Percentiles rank a stretch among this genome's conserved stretches.
phyloP scores from a whole-genome alignment of 352 stramenopile species.

The Phytopythium aichiense region DNA sequence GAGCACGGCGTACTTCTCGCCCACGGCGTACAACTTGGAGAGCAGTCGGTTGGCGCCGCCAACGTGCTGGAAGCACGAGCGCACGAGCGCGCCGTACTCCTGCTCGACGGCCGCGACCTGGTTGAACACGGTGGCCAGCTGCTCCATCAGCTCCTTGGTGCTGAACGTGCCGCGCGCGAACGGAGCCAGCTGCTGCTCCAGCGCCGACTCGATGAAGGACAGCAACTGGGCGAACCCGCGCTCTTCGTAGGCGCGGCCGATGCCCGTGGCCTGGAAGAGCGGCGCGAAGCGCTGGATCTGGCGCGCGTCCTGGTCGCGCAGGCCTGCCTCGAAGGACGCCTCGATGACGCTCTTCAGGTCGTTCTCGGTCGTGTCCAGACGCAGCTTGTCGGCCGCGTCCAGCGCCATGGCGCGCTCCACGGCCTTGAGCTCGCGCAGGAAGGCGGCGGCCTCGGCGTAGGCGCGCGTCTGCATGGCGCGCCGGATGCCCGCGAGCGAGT shows the following conservation, averaged over 20 bases:
- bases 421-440: slow-evolving; percentile 68
- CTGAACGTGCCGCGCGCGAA: slow-evolving; percentile 53
- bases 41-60: slow-evolving; percentile 49
- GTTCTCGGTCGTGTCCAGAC: slow-evolving; percentile 80
- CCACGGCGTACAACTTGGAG: slow-evolving; percentile 46
- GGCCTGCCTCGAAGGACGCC: slow-evolving; percentile 50
- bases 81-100: slow-evolving; percentile 50
- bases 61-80: slow-evolving; percentile 50
- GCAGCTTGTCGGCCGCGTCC: slow-evolving; percentile 79
- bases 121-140: slow-evolving; percentile 76
- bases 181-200: slow-evolving; percentile 29
- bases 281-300: slow-evolving; percentile 65
- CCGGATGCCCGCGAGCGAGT: slow-evolving; percentile 67
- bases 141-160: slow-evolving; percentile 69
- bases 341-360: slow-evolving; percentile 80
- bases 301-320: slow-evolving; percentile 34
- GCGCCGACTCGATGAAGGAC: slow-evolving; percentile 29
- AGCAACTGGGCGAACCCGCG: slow-evolving; percentile 56
- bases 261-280: slow-evolving; percentile 59
- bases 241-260: slow-evolving; percentile 67
- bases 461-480: slow-evolving; percentile 68
- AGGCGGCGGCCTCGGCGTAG: slow-evolving; percentile 68
- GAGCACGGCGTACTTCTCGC: slow-evolving; percentile 50
- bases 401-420: slow-evolving; percentile 74
- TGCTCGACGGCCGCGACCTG: slow-evolving; percentile 60